Percentiles rank a stretch among this genome's conserved stretches.
phyloP scores from a whole-genome alignment of 1,284 basidiomycete species.

The Ustilago vetiveriae region DNA sequence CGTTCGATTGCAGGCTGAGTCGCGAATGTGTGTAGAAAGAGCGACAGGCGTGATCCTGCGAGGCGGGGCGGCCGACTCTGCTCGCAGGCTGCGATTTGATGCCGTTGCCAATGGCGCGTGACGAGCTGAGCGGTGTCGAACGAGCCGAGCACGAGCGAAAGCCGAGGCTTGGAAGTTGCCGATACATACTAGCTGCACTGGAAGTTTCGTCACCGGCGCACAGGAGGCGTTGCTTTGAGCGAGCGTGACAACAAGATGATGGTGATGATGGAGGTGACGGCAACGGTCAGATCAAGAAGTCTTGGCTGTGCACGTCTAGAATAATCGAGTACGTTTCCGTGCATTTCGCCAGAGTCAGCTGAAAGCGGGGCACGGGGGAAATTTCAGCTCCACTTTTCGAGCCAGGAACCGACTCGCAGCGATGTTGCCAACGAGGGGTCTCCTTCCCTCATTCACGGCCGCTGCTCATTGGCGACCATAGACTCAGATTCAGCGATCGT shows the following conservation, averaged over 20 bases:
- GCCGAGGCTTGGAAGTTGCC: conserved; percentile 19
- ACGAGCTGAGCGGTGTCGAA: conserved; percentile 8
- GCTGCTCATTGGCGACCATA: too few species aligned
- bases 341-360: neutral
- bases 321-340: neutral
- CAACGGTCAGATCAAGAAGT: too few species aligned
- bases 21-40: conserved; percentile 8
- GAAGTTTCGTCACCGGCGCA: too few species aligned
- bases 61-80: neutral
- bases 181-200: conserved; percentile 29
- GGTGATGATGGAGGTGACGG: too few species aligned
- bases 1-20: conserved; percentile 4
- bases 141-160: conserved; percentile 19
- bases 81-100: conserved; percentile 6
- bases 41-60: neutral
- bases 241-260: too few species aligned
- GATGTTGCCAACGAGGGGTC: too few species aligned
- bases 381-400: too few species aligned
- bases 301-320: neutral
- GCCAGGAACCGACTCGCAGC: too few species aligned
- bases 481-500: too few species aligned
- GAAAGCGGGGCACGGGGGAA: neutral
- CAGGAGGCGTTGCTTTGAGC: too few species aligned
- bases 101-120: neutral
- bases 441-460: too few species aligned